Percentiles rank a stretch among this genome's conserved stretches.
Conservation (phyloP, 2,329 filamentous ascomycete species). For the Dactylellina leptospora region DNA sequence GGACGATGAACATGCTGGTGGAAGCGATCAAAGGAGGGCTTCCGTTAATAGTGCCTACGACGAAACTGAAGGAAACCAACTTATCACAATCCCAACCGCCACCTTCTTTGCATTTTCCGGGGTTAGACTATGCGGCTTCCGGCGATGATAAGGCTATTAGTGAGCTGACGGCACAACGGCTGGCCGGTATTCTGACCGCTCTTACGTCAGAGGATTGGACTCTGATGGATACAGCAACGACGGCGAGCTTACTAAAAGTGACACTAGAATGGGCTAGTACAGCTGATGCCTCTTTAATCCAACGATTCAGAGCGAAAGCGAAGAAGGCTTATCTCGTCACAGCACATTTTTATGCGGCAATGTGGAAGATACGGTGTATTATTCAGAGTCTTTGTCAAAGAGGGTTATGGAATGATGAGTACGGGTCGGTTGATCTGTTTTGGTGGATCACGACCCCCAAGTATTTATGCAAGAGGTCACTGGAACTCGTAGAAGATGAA, state of each 20-base stretch:
- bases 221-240: neutral
- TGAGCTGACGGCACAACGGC: neutral
- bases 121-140: conserved; percentile 29
- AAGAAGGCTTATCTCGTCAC: conserved; percentile 39
- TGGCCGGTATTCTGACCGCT: conserved; percentile 5
- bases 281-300: conserved; percentile 13
- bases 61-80: neutral
- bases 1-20: conserved; percentile 34
- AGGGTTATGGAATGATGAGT: conserved; percentile 23
- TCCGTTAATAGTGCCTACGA: neutral
- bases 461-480: conserved; percentile 25
- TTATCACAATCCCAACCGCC: neutral
- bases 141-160: conserved; percentile 28
- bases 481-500: conserved; percentile 16
- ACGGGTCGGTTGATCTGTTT: conserved; percentile 21
- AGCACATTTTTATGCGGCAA: conserved; percentile 31
- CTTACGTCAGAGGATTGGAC: neutral
- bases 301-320: conserved; percentile 21
- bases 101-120: conserved; percentile 14
- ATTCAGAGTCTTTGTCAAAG: conserved; percentile 17
- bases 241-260: conserved; percentile 18
- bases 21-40: conserved; percentile 19
- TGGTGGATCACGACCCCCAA: conserved; percentile 34
- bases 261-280: conserved; percentile 19
- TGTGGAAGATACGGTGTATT: conserved; percentile 45